Conservation (phyloP, 345 rosid species). For the Melaleuca alternifolia region DNA sequence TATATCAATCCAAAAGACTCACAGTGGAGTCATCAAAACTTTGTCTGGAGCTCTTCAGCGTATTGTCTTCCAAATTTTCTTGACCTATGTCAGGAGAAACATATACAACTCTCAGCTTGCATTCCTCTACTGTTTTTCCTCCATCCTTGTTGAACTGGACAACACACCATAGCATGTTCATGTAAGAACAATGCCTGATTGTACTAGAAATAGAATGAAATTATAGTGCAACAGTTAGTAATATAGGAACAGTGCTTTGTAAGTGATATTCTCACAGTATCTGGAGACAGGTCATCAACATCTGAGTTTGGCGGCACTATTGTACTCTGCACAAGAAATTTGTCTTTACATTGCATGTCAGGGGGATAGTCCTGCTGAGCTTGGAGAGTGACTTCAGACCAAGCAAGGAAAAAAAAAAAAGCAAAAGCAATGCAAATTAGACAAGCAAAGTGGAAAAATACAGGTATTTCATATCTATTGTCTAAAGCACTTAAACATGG, state of each 20-base stretch:
- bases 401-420: neutral
- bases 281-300: slow-evolving; percentile 77
- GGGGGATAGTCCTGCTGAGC: slow-evolving; percentile 72
- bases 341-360: slow-evolving; percentile 95
- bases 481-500: neutral
- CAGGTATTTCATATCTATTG: neutral
- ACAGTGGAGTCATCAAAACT: slow-evolving; percentile 54
- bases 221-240: neutral
- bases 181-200: neutral
- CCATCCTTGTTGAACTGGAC: slow-evolving; percentile 73
- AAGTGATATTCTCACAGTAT: slow-evolving; percentile 49
- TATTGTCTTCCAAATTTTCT: slow-evolving; percentile 46
- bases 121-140: slow-evolving; percentile 65
- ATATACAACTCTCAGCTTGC: slow-evolving; percentile 82
- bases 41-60: slow-evolving; percentile 22
- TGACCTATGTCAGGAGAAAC: slow-evolving; percentile 35
- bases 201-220: neutral
- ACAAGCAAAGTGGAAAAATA: neutral
- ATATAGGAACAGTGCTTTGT: neutral
- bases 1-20: slow-evolving; percentile 17
- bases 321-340: slow-evolving; percentile 90
- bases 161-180: neutral
- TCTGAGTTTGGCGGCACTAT: slow-evolving; percentile 63
- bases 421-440: neutral
- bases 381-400: slow-evolving; percentile 76